Percentiles rank a stretch among this genome's conserved stretches.
Evolutionary conservation across 2,329 filamentous ascomycete species (phyloP).

Genomic region (Cladosporium halotolerans): DNA sequence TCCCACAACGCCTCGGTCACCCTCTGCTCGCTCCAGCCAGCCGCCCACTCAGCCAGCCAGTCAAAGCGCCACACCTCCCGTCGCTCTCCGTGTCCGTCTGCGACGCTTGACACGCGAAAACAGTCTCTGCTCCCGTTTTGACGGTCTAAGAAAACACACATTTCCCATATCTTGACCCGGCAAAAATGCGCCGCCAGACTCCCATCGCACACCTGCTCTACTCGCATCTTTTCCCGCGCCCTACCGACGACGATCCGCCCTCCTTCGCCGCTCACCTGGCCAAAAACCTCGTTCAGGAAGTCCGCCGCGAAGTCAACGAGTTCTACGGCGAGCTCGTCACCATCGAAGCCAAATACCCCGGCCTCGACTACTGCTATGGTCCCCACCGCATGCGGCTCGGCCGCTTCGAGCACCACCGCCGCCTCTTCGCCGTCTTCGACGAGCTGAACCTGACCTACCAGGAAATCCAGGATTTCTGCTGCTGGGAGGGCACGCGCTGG

Average conservation of each 20-base stretch:
- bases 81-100: no score
- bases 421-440: constrained; percentile 72
- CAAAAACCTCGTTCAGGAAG: constrained; percentile 66
- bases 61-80: no score
- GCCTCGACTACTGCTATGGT: constrained; percentile 67
- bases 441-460: constrained; percentile 58
- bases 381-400: constrained; percentile 72
- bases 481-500: constrained; percentile 80
- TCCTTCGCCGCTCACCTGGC: constrained; percentile 66
- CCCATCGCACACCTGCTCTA: constrained; percentile 68
- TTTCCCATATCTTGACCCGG: not conserved
- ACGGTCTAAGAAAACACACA: no score
- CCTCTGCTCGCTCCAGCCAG: no score
- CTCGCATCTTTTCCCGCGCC: constrained; percentile 65
- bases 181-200: constrained; percentile 62
- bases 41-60: no score
- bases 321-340: constrained; percentile 77
- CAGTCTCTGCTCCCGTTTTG: no score
- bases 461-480: constrained; percentile 67
- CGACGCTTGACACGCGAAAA: no score
- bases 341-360: constrained; percentile 73
- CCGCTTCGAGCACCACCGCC: constrained; percentile 69
- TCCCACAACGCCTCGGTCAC: no score
- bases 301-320: constrained; percentile 69
- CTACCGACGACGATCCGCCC: constrained; percentile 60